Conservation (phyloP, 148 eudicot genomes). For the Camellia sinensis region DNA sequence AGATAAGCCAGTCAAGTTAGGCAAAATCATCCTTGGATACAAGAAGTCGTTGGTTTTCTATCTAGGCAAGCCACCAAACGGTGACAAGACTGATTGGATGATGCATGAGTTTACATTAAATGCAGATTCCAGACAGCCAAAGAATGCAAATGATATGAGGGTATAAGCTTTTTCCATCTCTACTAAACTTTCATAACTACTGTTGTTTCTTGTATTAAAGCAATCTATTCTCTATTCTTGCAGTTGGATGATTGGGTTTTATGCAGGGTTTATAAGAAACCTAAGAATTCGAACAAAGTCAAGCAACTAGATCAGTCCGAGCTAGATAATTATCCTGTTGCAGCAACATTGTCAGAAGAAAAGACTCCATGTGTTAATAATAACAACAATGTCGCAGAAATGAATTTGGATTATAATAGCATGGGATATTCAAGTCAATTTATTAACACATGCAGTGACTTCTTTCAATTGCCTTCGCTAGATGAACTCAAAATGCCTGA, state of each 20-base stretch:
- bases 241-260: conserved; percentile 35
- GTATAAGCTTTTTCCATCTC: conserved; percentile 1
- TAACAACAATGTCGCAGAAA: too few species aligned
- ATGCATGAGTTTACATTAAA: conserved; percentile 27
- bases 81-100: conserved; percentile 28
- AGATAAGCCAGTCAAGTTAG: conserved; percentile 16
- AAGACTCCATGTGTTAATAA: neutral
- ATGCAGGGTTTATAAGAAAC: conserved; percentile 23
- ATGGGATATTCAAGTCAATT: neutral
- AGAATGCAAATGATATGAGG: conserved; percentile 15
- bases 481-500: too few species aligned
- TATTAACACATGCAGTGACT: too few species aligned
- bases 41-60: conserved; percentile 33
- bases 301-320: neutral
- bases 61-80: conserved; percentile 18
- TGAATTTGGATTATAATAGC: neutral
- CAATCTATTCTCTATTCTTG: neutral
- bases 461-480: too few species aligned
- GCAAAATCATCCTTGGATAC: conserved; percentile 1
- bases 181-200: neutral
- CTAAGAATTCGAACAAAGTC: neutral
- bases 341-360: neutral
- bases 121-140: neutral
- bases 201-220: neutral
- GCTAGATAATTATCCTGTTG: too few species aligned